Conservation (phyloP, 73 alveolate species). For the Paramecium octaurelia region DNA sequence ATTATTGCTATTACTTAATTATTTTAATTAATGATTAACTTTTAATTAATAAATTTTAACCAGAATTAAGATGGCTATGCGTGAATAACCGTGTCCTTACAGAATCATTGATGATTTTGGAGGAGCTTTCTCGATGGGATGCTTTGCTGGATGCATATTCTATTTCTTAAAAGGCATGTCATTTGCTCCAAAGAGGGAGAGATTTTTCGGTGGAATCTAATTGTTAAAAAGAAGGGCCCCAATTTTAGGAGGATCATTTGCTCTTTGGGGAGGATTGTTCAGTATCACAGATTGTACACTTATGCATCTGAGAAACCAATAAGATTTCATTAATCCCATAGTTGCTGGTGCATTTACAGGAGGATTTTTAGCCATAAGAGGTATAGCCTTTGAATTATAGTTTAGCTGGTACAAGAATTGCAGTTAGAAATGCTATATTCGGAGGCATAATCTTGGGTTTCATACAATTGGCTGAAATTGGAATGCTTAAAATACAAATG, state of each 20-base stretch:
- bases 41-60: slow-evolving; percentile 31
- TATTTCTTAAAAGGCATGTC: slow-evolving; percentile 79
- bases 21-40: background rate
- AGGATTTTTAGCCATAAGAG: slow-evolving; percentile 76
- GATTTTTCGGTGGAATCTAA: slow-evolving; percentile 72
- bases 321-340: slow-evolving; percentile 71
- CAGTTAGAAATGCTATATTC: slow-evolving; percentile 74
- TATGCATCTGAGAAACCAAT: slow-evolving; percentile 70
- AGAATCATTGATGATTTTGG: slow-evolving; percentile 85
- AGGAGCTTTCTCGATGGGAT: slow-evolving; percentile 81
- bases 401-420: slow-evolving; percentile 67
- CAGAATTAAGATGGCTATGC: slow-evolving; percentile 54
- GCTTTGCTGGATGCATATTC: slow-evolving; percentile 72
- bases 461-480: slow-evolving; percentile 68
- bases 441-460: slow-evolving; percentile 78
- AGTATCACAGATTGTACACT: slow-evolving; percentile 70
- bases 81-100: slow-evolving; percentile 81
- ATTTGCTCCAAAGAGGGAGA: slow-evolving; percentile 75
- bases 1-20: background rate
- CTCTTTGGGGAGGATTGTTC: slow-evolving; percentile 87
- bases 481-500: slow-evolving; percentile 46
- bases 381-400: background rate
- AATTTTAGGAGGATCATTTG: slow-evolving; percentile 82
- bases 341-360: slow-evolving; percentile 83
- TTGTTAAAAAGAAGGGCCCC: slow-evolving; percentile 84